These are phyloP conservation scores for Dryas octopetala DNA, from an alignment of 306 rosid species.

Conservation along the genomic window DNA sequence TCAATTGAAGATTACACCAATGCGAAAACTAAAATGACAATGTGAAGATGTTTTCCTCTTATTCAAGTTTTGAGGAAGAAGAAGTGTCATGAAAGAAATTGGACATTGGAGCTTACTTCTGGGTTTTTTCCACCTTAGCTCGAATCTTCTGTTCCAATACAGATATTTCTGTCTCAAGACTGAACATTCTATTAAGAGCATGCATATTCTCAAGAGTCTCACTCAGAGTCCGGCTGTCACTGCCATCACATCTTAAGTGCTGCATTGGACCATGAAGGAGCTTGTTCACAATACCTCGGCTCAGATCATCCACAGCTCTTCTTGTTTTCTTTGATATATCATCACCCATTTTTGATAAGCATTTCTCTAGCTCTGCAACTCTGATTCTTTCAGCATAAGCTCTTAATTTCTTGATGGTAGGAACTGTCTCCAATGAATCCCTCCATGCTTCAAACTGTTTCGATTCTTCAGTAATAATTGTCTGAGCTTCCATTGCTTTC, in stretches of 20 bases:
- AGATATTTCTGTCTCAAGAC: constrained; percentile 85
- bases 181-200: constrained; percentile 96
- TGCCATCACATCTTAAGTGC: constrained; percentile 95
- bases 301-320: constrained; percentile 92
- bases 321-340: constrained; percentile 84
- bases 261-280: constrained; percentile 99
- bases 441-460: constrained; percentile 98
- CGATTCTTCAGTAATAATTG: constrained; percentile 81
- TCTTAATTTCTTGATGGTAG: constrained; percentile 92
- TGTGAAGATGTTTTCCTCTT: constrained; percentile 33
- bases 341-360: constrained; percentile 96
- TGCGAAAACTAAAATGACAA: constrained; percentile 28
- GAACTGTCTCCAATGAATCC: constrained; percentile 96
- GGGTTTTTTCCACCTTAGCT: constrained; percentile 92
- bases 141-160: constrained; percentile 91
- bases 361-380: constrained; percentile 86
- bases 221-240: constrained; percentile 80
- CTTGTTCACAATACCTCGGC: constrained; percentile 95
- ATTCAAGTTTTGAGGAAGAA: constrained; percentile 33
- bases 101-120: constrained; percentile 45
- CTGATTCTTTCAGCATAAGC: constrained; percentile 97
- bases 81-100: constrained; percentile 32
- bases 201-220: constrained; percentile 99
- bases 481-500: constrained; percentile 96
- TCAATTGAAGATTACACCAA: constrained; percentile 37